Percentiles rank a stretch among this genome's conserved stretches.
These are phyloP conservation scores for Eugenia klotzschiana DNA, from an alignment of 441 rosid species.

Conservation along the genomic window DNA sequence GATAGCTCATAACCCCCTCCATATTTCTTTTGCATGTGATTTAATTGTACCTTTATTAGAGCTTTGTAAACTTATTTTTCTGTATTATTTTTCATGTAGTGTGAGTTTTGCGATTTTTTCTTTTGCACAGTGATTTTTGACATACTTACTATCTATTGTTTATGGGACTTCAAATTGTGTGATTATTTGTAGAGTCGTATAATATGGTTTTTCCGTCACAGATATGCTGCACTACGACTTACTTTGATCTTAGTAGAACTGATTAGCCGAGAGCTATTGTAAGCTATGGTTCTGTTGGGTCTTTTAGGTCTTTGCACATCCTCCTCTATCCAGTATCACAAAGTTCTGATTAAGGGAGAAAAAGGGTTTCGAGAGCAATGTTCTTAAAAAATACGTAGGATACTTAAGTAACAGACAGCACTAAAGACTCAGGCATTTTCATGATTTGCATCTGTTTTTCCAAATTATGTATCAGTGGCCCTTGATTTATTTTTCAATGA, in stretches of 20 bases:
- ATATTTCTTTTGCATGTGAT: neutral
- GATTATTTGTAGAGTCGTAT: neutral
- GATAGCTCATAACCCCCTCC: neutral
- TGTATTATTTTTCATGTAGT: neutral
- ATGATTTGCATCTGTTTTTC: neutral
- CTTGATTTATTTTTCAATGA: neutral
- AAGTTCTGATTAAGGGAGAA: neutral
- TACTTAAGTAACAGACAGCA: neutral
- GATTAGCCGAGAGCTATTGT: neutral
- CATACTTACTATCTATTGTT: neutral
- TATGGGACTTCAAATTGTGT: neutral
- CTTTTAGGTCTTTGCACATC: neutral
- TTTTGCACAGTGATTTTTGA: neutral
- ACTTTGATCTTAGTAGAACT: neutral
- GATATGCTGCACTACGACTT: neutral
- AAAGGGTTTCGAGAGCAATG: neutral
- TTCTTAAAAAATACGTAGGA: neutral
- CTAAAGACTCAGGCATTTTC: neutral
- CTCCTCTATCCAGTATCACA: neutral
- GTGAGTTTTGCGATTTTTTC: neutral
- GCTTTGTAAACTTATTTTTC: neutral
- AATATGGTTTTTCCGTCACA: neutral
- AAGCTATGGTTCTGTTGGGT: neutral
- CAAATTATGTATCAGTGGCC: neutral
- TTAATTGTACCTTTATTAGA: neutral